Percentiles rank a stretch among this genome's conserved stretches.
phyloP scores from a whole-genome alignment of 2,329 filamentous ascomycete genomes.

The Trichoderma asperellum region DNA sequence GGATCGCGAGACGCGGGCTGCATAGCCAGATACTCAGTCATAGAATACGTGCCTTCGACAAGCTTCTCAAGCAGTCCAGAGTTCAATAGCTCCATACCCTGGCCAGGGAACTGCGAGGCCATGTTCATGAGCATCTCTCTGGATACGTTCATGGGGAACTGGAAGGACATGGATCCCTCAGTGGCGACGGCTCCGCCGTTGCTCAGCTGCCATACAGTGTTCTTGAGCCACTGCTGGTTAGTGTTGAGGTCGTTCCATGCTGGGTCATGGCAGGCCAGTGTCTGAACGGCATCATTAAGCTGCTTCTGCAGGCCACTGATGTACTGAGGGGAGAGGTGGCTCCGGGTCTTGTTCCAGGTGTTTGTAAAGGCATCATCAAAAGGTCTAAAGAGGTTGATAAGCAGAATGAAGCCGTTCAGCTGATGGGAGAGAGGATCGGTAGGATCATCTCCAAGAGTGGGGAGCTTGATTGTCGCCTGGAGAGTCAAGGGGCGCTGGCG shows the following conservation, averaged over 20 bases:
- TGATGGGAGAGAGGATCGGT: conserved; percentile 58
- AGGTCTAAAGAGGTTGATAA: conserved; percentile 66
- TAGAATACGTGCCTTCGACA: conserved; percentile 72
- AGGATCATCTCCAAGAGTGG: conserved; percentile 63
- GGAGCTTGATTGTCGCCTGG: conserved; percentile 69
- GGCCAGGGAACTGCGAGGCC: conserved; percentile 71
- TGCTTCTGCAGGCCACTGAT: conserved; percentile 65
- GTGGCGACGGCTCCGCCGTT: conserved; percentile 56
- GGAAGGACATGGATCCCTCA: conserved; percentile 62
- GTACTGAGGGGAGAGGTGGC: conserved; percentile 60
- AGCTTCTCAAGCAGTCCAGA: conserved; percentile 79
- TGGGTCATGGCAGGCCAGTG: conserved; percentile 57
- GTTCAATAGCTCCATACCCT: conserved; percentile 74
- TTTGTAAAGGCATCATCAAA: conserved; percentile 68
- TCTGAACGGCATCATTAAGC: conserved; percentile 58
- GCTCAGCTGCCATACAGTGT: conserved; percentile 65
- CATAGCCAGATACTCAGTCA: conserved; percentile 73
- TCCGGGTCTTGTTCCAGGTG: conserved; percentile 68
- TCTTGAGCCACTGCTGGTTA: conserved; percentile 69
- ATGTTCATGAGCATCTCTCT: conserved; percentile 66
- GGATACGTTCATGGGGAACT: conserved; percentile 65
- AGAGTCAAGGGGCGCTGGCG: conserved; percentile 71
- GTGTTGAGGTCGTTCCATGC: conserved; percentile 59
- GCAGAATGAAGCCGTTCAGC: conserved; percentile 60
- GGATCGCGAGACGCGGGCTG: conserved; percentile 63